phyloP scores from a whole-genome alignment of 257 asterid genomes.

The Penstemon newberryi region DNA sequence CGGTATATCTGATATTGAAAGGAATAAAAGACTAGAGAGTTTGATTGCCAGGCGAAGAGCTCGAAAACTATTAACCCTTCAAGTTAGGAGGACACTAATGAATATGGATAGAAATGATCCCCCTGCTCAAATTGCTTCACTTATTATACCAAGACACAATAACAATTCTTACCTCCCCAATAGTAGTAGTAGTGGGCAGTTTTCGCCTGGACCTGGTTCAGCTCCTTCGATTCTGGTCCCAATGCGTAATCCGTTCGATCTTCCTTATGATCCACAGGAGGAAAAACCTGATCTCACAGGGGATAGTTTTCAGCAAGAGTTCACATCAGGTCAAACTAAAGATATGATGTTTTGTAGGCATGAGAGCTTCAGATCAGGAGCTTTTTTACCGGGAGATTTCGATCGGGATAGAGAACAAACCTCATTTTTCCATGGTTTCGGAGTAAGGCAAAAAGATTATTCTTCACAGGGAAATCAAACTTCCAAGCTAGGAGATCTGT shows the following conservation, averaged over 20 bases:
- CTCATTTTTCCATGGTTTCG: constrained; percentile 25
- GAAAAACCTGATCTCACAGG: constrained; percentile 83
- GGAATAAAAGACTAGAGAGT: constrained; percentile 79
- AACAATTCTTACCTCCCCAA: constrained; percentile 19
- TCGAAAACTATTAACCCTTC: constrained; percentile 49
- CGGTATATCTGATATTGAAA: constrained; percentile 63
- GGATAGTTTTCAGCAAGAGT: constrained; percentile 73
- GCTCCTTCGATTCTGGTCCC: constrained; percentile 80
- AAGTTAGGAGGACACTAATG: constrained; percentile 48
- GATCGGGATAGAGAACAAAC: constrained; percentile 27
- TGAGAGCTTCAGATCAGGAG: constrained; percentile 59
- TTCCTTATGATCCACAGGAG: constrained; percentile 92
- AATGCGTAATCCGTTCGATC: constrained; percentile 75
- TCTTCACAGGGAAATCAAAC: constrained; percentile 16
- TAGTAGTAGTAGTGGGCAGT: constrained; percentile 14
- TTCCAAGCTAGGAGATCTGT: constrained; percentile 27
- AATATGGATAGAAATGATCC: constrained; percentile 40
- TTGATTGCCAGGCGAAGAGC: constrained; percentile 83
- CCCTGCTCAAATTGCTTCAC: constrained; percentile 36
- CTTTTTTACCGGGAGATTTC: constrained; percentile 31
- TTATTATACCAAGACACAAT: constrained; percentile 44
- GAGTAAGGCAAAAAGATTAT: constrained; percentile 23
- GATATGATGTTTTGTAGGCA: constrained; percentile 59
- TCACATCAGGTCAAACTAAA: constrained; percentile 41
- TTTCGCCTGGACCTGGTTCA: constrained; percentile 72